These are phyloP conservation scores for Tricholoma terreum DNA, from an alignment of 768 basidiomycete genomes.

Conservation along the genomic window DNA sequence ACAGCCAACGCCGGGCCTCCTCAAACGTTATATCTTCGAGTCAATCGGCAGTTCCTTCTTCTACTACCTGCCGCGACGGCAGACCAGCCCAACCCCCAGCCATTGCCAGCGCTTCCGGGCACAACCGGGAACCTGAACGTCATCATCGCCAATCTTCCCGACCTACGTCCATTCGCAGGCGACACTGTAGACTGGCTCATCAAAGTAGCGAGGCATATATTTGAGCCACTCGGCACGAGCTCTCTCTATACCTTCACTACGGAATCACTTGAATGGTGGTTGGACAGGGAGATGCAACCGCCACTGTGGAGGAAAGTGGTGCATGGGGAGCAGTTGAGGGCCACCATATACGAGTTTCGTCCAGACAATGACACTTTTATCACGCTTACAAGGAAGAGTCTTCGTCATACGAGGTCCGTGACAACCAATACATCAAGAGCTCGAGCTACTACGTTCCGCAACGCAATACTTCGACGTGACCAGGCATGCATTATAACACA, in stretches of 20 bases:
- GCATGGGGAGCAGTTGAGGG: conserved; percentile 12
- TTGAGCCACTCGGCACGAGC: conserved; percentile 15
- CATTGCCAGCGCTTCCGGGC: too few species aligned
- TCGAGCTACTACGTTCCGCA: neutral
- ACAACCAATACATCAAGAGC: too few species aligned
- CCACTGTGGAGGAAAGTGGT: conserved; percentile 7
- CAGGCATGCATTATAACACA: neutral
- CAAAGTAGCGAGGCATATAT: conserved; percentile 11
- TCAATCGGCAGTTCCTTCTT: too few species aligned
- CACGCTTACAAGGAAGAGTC: too few species aligned
- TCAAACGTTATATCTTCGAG: too few species aligned
- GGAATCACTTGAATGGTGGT: conserved; percentile 13
- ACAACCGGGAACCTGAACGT: too few species aligned
- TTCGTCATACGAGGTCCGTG: too few species aligned
- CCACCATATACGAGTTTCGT: conserved; percentile 4
- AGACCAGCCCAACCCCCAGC: too few species aligned
- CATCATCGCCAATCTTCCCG: too few species aligned
- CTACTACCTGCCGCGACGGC: too few species aligned
- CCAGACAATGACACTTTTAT: too few species aligned
- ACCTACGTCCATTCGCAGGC: conserved; percentile 3
- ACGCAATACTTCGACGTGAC: neutral
- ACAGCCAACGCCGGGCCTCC: too few species aligned
- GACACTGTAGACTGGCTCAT: conserved; percentile 15
- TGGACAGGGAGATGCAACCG: conserved; percentile 14
- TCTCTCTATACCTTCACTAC: conserved; percentile 19